These are phyloP conservation scores for Bauhinia variegata DNA, from an alignment of 306 rosid genomes.

Conservation along the genomic window DNA sequence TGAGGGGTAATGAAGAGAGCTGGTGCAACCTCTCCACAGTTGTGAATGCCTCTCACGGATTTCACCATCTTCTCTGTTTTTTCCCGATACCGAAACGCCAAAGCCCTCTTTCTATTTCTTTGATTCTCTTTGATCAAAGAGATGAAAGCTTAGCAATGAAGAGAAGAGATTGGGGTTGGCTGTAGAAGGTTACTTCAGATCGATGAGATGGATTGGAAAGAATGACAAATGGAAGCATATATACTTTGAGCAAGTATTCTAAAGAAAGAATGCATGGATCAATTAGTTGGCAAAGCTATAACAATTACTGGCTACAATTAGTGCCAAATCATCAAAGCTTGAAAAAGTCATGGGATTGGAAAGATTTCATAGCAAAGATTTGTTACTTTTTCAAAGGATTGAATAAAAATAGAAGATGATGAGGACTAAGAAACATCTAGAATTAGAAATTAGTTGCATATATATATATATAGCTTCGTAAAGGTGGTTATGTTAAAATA, in stretches of 20 bases:
- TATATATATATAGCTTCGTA: too few relatives aligned
- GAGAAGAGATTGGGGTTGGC: not conserved
- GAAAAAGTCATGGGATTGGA: not conserved
- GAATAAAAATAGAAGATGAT: too few relatives aligned
- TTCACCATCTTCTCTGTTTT: constrained; percentile 30
- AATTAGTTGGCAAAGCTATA: not conserved
- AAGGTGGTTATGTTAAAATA: too few relatives aligned
- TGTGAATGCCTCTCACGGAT: constrained; percentile 28
- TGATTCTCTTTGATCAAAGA: not conserved
- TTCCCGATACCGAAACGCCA: not conserved
- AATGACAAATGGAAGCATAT: too few relatives aligned
- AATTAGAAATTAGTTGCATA: too few relatives aligned
- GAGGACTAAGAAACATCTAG: too few relatives aligned
- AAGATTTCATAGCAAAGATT: not conserved
- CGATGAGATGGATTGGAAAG: too few relatives aligned
- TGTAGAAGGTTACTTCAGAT: not conserved
- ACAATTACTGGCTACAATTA: not conserved
- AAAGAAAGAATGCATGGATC: not conserved
- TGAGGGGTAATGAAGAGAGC: constrained; percentile 26
- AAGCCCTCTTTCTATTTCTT: not conserved
- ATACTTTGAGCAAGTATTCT: not conserved
- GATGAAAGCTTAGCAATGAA: not conserved
- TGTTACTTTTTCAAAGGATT: too few relatives aligned
- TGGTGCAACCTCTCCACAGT: constrained; percentile 50
- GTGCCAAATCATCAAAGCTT: not conserved